Evolutionary conservation across 495 filamentous ascomycete species (phyloP).

Genomic region (Daldinia childiae): DNA sequence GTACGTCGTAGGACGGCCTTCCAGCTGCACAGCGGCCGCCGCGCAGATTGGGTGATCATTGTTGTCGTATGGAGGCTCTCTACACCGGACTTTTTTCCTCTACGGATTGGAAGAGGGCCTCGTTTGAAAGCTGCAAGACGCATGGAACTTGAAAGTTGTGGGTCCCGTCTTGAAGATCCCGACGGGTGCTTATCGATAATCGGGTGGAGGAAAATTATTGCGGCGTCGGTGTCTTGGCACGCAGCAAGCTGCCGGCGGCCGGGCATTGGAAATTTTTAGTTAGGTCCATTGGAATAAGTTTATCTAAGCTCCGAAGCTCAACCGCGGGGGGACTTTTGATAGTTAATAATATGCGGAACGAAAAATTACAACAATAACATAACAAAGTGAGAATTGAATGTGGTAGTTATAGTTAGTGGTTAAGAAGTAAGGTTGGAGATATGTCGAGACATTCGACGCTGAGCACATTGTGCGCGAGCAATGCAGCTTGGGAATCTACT

Average conservation of each 20-base stretch:
- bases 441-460: constrained; percentile 41
- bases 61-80: constrained; percentile 37
- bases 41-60: constrained; percentile 68
- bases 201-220: constrained; percentile 40
- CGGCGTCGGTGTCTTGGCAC: constrained; percentile 24
- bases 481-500: constrained; percentile 33
- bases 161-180: background rate
- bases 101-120: background rate
- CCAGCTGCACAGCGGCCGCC: constrained; percentile 75
- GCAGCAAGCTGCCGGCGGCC: background rate
- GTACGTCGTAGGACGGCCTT: constrained; percentile 64
- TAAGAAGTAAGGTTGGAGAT: background rate
- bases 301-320: background rate
- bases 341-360: background rate
- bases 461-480: constrained; percentile 39
- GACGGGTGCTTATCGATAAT: constrained; percentile 27
- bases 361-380: background rate
- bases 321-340: background rate
- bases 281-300: background rate
- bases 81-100: too few species aligned
- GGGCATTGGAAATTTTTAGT: constrained; percentile 37
- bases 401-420: too few species aligned
- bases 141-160: constrained; percentile 14
- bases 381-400: background rate
- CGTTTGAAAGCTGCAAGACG: too few species aligned